phyloP scores from a whole-genome alignment of 139 green algal genomes.

The Eudorina sp. region DNA sequence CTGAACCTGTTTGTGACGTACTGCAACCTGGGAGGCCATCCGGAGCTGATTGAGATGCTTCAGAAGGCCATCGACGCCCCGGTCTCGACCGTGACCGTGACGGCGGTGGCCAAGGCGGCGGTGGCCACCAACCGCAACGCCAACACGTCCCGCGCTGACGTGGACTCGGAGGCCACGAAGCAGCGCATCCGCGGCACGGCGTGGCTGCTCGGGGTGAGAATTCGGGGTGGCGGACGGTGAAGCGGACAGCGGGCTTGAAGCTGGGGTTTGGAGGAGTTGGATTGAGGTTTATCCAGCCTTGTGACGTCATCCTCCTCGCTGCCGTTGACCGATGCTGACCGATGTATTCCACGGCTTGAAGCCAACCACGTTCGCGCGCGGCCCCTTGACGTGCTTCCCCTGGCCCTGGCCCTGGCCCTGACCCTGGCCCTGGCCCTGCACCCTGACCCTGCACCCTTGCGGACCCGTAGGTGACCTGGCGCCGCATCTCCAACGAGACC shows the following conservation, averaged over 20 bases:
- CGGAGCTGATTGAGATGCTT: not conserved
- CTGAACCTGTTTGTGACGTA: constrained; percentile 18
- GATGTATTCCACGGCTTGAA: no score
- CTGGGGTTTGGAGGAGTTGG: no score
- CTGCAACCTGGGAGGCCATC: not conserved
- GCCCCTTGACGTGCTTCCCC: no score
- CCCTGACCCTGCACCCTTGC: not conserved
- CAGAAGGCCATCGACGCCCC: not conserved
- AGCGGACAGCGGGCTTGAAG: no score
- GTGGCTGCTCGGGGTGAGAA: constrained; percentile 41
- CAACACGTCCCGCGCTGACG: not conserved
- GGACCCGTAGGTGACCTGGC: constrained; percentile 6
- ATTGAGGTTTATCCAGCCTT: no score
- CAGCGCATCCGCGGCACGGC: constrained; percentile 4
- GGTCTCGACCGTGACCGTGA: not conserved
- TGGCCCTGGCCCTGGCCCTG: not conserved
- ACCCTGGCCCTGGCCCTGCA: not conserved
- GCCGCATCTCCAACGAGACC: constrained; percentile 32
- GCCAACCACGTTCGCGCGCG: no score
- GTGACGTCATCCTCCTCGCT: no score
- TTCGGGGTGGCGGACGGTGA: no score
- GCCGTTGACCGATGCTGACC: no score
- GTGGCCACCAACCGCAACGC: not conserved
- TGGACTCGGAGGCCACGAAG: constrained; percentile 1
- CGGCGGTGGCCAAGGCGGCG: not conserved